Base-by-base conservation (phyloP, 345 rosid species). In the Euphorbia lathyris region DNA sequence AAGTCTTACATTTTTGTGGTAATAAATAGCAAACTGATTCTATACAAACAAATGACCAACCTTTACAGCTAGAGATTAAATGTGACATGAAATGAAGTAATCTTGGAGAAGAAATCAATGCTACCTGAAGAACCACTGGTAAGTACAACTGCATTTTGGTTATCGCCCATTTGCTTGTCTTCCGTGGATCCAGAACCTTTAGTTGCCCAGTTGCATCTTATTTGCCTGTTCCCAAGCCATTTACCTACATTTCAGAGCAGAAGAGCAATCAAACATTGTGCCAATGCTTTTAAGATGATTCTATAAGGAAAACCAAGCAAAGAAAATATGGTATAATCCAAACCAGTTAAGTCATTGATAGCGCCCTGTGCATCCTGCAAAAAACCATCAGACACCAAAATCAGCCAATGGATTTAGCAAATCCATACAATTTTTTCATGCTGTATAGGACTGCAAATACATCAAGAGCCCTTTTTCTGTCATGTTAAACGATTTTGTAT, bases 121-220 rank as follows among this genome's bases (percentile, higher is more conserved):
- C 38, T 69, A 77, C 80, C 77, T 72, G 80, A 72, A 32, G 80
- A 68, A 55, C 80, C 80, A 56, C 52, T 72, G 13, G 77, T 72
- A 63, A 77, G 69, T 27, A 76, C 71, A 45, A 76, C 79, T 63
- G 79, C 79, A 57, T 76, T 70, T 70, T 76, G 79, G 62, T 64
- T 76, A 48, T 76, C 74, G 59, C 74, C 51, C 25, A 53, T 70
- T 47, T 70, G 79, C 66, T 76, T 76, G 55, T 76, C 79, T 22
- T 76, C 79, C 50, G n/a, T 70, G 45, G 79, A 76, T 47, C 25
- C 74, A 56, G 60, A 47, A 45, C 79, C 74, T 76, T 70, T 76
- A 32, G 79, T 70, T 22, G 79, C 79, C 79, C 74, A 76, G 68
- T 76, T 76, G 65, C 79, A 76, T 76, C 79, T 76, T 59, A 76